Percentiles rank a stretch among this genome's conserved stretches.
Evolutionary conservation across 208 protist genomes (phyloP).

Genomic region (Histomonas meleagridis): DNA sequence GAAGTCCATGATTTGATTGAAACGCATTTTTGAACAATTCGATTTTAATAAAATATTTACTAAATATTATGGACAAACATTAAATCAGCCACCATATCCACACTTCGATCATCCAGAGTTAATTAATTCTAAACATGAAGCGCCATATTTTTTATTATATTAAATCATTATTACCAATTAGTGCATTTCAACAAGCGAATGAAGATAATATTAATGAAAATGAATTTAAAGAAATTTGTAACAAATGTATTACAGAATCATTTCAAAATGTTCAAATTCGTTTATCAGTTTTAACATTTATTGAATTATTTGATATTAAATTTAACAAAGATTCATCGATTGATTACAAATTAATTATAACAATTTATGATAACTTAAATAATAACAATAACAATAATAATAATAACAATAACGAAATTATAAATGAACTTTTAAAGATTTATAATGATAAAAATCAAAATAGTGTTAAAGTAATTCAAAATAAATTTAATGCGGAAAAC

Average conservation of each 20-base stretch:
- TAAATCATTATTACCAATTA: neutral
- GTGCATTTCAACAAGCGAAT: neutral
- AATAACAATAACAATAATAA: too few relatives aligned
- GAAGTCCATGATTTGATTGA: neutral
- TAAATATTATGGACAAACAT: neutral
- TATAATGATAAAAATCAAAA: neutral
- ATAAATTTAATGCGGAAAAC: neutral
- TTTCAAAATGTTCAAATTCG: neutral
- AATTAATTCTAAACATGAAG: neutral
- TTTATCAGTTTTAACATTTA: neutral
- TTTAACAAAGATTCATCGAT: neutral
- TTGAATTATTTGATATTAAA: neutral
- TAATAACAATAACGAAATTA: neutral
- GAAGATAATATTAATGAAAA: neutral
- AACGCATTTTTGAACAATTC: neutral
- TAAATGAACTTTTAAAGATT: neutral
- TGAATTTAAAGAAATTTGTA: neutral
- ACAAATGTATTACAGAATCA: neutral
- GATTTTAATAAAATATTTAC: slow-evolving; percentile 30
- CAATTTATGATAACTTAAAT: neutral
- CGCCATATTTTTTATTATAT: slow-evolving; percentile 25
- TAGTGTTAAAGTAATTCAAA: neutral
- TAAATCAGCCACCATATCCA: neutral
- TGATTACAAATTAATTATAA: neutral
- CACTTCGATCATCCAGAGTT: slow-evolving; percentile 20